Base-by-base conservation (phyloP, 2,329 filamentous ascomycete genomes). In the Magnaporthales sp. region DNA sequence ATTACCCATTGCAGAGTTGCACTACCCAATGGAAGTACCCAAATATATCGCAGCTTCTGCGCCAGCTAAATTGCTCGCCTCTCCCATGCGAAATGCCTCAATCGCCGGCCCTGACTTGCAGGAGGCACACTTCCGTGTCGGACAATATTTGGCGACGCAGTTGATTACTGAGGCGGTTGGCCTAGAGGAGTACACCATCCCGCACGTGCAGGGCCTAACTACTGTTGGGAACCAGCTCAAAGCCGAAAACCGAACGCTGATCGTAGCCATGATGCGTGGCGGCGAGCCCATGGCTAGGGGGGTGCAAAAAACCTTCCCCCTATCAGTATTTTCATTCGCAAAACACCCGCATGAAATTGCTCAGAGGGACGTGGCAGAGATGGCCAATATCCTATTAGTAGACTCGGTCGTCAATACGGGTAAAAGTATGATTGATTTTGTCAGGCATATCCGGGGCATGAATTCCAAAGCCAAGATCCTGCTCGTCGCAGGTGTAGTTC, bases 101-200 rank as follows among this genome's bases (percentile, higher is more conserved):
- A 62, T 83, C 13, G 63, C 70, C 1, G 86, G 86, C 0, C 79
- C 79, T 0, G 58, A 62, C 0, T 75, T 89, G 0, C 76, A 83
- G 51, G 73, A 80, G 68, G 81, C 80, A 0, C 86, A 89, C 73
- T 71, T 69, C 1, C 74, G 72, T 0, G 76, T 81, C 0, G 87
- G 86, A 10, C 74, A 74, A 68, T 89, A 87, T 70, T 76, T 89
- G 3, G 84, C 85, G 0, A 79, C 69, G 0, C 77, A 84, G 32
- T 81, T 79, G 66, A 38, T 89, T 1, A 66, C 78, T 0, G 68
- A 79, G 2, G 13, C 82, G 0, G 67, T 89, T 15, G 85, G 85
- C 0, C 13, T 85, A 0, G 83, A 89, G 66, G 68, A 77, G 9
- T 80, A 77, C 69, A 2, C 67, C 0, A 85, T 88, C 15, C 67